A percentile compares a stretch with the other conserved stretches of the same genome.
These are phyloP conservation scores for Plasmodium coatneyi DNA, from an alignment of 169 alveolate genomes.

Conservation along the genomic window DNA sequence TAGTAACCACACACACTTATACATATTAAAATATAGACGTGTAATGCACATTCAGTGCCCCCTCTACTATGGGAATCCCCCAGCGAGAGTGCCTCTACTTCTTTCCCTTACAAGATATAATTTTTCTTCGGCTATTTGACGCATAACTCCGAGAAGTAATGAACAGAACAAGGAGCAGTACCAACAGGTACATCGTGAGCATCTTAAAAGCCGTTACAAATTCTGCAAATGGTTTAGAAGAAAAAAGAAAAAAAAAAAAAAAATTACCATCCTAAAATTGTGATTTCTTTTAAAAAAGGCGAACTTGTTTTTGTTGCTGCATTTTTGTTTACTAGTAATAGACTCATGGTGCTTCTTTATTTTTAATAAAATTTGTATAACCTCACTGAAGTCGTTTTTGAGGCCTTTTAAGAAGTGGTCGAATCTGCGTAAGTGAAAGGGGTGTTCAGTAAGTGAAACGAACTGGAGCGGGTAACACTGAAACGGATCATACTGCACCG, in stretches of 20 bases:
- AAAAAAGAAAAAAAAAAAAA: background rate
- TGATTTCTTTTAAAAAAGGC: background rate
- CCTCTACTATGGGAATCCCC: background rate
- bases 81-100: background rate
- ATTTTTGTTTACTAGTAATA: slow-evolving; percentile 39
- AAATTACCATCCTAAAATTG: background rate
- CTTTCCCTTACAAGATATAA: slow-evolving; percentile 54
- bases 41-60: background rate
- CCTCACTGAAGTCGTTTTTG: slow-evolving; percentile 54
- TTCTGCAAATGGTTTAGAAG: slow-evolving; percentile 31
- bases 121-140: slow-evolving; percentile 40
- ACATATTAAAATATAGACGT: background rate
- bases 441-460: slow-evolving; percentile 5
- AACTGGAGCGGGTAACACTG: background rate
- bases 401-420: slow-evolving; percentile 62
- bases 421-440: slow-evolving; percentile 29
- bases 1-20: background rate
- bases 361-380: slow-evolving; percentile 56
- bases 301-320: background rate
- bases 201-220: slow-evolving; percentile 59
- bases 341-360: slow-evolving; percentile 71
- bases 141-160: slow-evolving; percentile 64
- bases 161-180: slow-evolving; percentile 15
- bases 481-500: background rate
- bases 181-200: slow-evolving; percentile 24